Conservation (phyloP, 2,329 filamentous ascomycete genomes). For the Leptosphaerulina australis region DNA sequence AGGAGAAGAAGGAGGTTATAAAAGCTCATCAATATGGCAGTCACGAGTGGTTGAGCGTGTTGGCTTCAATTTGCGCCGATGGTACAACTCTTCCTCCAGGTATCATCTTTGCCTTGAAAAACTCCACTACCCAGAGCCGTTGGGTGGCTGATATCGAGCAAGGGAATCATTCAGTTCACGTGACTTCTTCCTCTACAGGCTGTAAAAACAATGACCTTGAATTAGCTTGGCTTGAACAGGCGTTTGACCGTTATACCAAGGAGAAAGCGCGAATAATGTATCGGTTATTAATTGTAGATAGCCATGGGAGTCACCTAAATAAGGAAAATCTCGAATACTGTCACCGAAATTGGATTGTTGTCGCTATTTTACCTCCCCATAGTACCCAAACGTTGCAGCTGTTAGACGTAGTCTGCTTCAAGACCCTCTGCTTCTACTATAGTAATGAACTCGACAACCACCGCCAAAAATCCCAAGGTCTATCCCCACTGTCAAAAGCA, state of each 20-base stretch:
- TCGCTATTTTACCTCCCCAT: neutral
- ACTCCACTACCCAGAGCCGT: neutral
- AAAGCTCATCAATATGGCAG: neutral
- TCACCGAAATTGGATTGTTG: constrained; percentile 40
- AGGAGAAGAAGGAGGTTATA: neutral
- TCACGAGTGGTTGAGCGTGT: constrained; percentile 12
- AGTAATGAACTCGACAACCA: neutral
- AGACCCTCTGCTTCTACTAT: neutral
- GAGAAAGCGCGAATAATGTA: neutral
- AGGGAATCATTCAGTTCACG: neutral
- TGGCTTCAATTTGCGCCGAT: constrained; percentile 20
- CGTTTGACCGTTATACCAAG: constrained; percentile 16
- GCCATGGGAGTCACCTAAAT: constrained; percentile 33
- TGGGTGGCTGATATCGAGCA: constrained; percentile 2
- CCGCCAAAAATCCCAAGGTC: neutral
- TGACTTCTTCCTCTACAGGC: constrained; percentile 19
- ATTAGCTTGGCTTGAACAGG: constrained; percentile 12
- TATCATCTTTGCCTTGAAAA: constrained; percentile 15
- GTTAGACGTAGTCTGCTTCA: constrained; percentile 4
- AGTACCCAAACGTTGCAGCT: too few species aligned
- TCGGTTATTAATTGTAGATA: constrained; percentile 13
- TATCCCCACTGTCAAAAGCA: neutral
- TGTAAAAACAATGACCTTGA: constrained; percentile 15
- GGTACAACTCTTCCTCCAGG: constrained; percentile 6
- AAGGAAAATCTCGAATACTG: constrained; percentile 46